A percentile compares a stretch with the other conserved stretches of the same genome.
Evolutionary conservation across 352 stramenopile species (phyloP).

Genomic region (Pythium sp.): DNA sequence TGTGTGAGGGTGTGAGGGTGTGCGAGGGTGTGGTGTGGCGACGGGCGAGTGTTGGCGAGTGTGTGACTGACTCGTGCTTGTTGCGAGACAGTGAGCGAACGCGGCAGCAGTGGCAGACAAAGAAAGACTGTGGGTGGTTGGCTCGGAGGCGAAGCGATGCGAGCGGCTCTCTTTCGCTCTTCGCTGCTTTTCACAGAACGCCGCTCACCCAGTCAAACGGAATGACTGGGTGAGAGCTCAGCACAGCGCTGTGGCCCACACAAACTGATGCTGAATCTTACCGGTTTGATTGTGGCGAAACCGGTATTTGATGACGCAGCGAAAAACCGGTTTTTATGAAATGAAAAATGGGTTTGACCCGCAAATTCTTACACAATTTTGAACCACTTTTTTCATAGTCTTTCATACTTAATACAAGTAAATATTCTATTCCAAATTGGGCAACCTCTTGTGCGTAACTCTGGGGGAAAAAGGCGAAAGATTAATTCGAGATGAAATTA

Average conservation of each 20-base stretch:
- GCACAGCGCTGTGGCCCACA: neutral
- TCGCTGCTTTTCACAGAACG: constrained; percentile 12
- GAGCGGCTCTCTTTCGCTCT: neutral
- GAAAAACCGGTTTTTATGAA: too few species aligned
- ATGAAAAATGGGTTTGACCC: too few species aligned
- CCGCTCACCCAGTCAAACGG: constrained; percentile 8
- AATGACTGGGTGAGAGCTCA: neutral
- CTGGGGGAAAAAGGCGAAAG: too few species aligned
- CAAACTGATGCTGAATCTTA: neutral
- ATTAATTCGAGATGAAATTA: too few species aligned
- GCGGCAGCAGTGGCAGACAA: neutral
- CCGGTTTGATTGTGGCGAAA: neutral
- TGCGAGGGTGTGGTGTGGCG: constrained; percentile 12
- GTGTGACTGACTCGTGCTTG: neutral
- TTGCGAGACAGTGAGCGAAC: constrained; percentile 7
- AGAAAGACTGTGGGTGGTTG: constrained; percentile 6
- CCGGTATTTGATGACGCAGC: neutral
- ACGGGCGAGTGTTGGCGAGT: neutral
- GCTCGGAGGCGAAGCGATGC: constrained; percentile 9
- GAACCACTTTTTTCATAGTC: too few species aligned
- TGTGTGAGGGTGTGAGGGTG: neutral
- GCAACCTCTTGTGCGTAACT: too few species aligned
- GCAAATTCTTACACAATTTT: too few species aligned
- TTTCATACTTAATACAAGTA: too few species aligned
- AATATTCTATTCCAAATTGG: too few species aligned